phyloP scores from a whole-genome alignment of 2,329 filamentous ascomycete species.

The Byssothecium circinans region DNA sequence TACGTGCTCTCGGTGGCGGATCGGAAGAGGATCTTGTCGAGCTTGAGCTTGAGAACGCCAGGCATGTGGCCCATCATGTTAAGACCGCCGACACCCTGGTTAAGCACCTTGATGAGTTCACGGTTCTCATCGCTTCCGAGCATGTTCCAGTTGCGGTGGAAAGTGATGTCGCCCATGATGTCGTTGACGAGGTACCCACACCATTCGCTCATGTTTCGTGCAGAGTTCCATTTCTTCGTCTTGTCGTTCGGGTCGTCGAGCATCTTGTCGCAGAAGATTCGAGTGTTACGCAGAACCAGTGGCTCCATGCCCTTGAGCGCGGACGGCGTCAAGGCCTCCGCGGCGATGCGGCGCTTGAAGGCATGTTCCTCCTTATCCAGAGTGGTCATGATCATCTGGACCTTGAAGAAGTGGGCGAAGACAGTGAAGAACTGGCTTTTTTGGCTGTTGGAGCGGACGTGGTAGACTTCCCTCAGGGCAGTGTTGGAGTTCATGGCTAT shows the following conservation, averaged over 20 bases:
- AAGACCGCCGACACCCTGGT: too few relatives aligned
- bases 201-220: conserved; percentile 43
- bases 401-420: conserved; percentile 6
- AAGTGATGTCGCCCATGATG: conserved; percentile 46
- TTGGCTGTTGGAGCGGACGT: background rate
- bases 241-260: conserved; percentile 13
- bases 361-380: conserved; percentile 41
- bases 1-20: too few relatives aligned
- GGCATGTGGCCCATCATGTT: too few relatives aligned
- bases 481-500: conserved; percentile 70
- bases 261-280: background rate
- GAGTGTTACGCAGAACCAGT: background rate
- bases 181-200: conserved; percentile 45
- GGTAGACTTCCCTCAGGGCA: conserved; percentile 24
- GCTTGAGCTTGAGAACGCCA: too few relatives aligned
- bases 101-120: too few relatives aligned
- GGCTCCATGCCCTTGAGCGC: background rate
- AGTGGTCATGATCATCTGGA: conserved; percentile 34
- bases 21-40: too few relatives aligned
- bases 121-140: background rate
- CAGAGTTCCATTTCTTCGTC: conserved; percentile 15
- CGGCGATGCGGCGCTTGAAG: conserved; percentile 30
- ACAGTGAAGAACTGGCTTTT: conserved; percentile 2
- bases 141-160: conserved; percentile 9
- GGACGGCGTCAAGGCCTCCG: background rate